Evolutionary conservation across 1,284 basidiomycete genomes (phyloP).

Genomic region (Rhodofomes roseus): DNA sequence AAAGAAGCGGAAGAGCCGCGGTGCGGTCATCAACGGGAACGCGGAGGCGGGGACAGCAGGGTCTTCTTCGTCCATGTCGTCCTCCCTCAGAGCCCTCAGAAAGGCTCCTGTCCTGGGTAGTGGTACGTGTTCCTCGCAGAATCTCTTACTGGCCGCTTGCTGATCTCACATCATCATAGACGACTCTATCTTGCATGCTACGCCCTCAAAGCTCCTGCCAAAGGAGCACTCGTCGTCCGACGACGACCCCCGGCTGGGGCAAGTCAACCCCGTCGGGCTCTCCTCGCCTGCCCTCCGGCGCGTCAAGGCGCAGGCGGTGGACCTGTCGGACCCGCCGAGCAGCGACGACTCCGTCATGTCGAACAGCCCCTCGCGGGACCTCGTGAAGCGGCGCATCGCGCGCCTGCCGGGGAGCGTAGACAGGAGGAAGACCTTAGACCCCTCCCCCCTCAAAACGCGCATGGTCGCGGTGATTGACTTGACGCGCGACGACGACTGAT

Average conservation of each 20-base stretch:
- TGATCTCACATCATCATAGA: conserved; percentile 24
- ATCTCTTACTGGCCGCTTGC: background rate
- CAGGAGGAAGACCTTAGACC: conserved; percentile 3
- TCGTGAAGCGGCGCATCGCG: conserved; percentile 20
- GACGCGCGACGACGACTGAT: conserved; percentile 7
- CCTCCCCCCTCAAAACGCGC: conserved; percentile 10
- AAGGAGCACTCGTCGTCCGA: conserved; percentile 47
- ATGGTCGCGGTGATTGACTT: conserved; percentile 10
- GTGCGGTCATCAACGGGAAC: conserved; percentile 4
- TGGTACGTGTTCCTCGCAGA: conserved; percentile 31
- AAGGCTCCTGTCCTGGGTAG: conserved; percentile 37
- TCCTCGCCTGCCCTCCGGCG: conserved; percentile 54
- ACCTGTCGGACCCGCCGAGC: conserved; percentile 32
- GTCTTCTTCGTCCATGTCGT: conserved; percentile 18
- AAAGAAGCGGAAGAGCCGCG: conserved; percentile 16
- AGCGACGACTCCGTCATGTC: conserved; percentile 41
- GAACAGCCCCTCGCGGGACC: conserved; percentile 41
- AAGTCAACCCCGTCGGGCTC: conserved; percentile 65
- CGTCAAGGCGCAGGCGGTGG: conserved; percentile 26
- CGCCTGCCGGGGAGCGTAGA: conserved; percentile 8
- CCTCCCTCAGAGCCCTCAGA: conserved; percentile 29
- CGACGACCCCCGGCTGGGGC: conserved; percentile 55
- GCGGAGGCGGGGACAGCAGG: conserved; percentile 9
- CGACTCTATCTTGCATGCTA: conserved; percentile 40
- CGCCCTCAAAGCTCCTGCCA: conserved; percentile 11